A percentile compares a stretch with the other conserved stretches of the same genome.
phyloP scores from a whole-genome alignment of 2,329 filamentous ascomycete species.

The Drechslera avenae region DNA sequence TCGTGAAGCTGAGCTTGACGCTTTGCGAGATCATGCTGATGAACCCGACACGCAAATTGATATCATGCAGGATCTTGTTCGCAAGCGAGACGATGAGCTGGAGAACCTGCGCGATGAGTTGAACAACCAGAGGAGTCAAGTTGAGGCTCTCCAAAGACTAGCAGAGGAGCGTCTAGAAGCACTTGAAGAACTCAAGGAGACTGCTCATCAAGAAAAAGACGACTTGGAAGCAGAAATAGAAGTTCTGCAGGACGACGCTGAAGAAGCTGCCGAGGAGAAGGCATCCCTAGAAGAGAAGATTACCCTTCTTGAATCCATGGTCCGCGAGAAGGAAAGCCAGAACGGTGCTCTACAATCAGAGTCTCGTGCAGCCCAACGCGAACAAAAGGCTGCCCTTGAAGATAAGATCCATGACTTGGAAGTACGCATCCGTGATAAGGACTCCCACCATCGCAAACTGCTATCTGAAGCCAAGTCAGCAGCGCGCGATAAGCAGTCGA shows the following conservation, averaged over 20 bases:
- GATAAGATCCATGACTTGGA: conserved; percentile 57
- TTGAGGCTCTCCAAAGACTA: conserved; percentile 40
- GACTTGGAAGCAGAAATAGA: conserved; percentile 63
- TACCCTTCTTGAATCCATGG: conserved; percentile 43
- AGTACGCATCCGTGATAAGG: conserved; percentile 37
- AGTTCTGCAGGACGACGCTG: conserved; percentile 51
- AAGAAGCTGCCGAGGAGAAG: conserved; percentile 56
- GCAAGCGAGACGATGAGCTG: conserved; percentile 56
- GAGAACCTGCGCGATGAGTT: conserved; percentile 58
- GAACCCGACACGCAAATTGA: conserved; percentile 49
- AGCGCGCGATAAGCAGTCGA: conserved; percentile 50
- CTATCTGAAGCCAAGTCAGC: conserved; percentile 34
- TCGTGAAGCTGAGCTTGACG: conserved; percentile 46
- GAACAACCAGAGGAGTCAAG: conserved; percentile 37
- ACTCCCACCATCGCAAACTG: conserved; percentile 35
- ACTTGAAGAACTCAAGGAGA: conserved; percentile 58
- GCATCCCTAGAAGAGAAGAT: conserved; percentile 65
- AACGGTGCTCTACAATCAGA: conserved; percentile 25
- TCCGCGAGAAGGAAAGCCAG: conserved; percentile 47
- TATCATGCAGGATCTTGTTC: conserved; percentile 50
- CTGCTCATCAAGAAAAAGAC: conserved; percentile 51
- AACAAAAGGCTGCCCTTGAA: conserved; percentile 47
- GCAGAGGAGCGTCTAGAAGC: conserved; percentile 49
- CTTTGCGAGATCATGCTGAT: conserved; percentile 41
- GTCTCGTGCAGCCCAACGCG: conserved; percentile 64